A percentile compares a stretch with the other conserved stretches of the same genome.
phyloP scores from a whole-genome alignment of 2,329 filamentous ascomycete genomes.

The Aspergillus jensenii region DNA sequence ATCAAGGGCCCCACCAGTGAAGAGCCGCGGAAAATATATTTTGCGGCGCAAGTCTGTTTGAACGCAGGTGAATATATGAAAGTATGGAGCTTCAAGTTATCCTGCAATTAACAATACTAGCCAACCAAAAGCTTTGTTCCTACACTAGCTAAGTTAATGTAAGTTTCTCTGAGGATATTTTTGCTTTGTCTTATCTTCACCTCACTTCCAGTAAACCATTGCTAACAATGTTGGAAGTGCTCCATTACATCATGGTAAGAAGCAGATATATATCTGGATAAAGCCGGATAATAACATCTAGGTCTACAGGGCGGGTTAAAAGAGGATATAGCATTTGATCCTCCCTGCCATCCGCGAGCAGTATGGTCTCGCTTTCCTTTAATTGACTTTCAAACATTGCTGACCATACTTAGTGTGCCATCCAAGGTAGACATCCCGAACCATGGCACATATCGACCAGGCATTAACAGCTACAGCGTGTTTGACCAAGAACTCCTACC shows the following conservation, averaged over 20 bases:
- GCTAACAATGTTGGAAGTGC: not conserved
- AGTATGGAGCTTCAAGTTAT: not conserved
- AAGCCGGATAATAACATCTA: conserved; percentile 8
- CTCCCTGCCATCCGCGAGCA: conserved; percentile 82
- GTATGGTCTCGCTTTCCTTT: conserved; percentile 51
- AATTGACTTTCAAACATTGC: conserved; percentile 4
- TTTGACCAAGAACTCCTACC: conserved; percentile 77
- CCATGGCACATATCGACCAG: conserved; percentile 2
- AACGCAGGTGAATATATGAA: not conserved
- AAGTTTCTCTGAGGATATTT: not conserved
- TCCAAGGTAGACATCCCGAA: conserved; percentile 66
- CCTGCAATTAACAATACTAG: not conserved
- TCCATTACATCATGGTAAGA: conserved; percentile 31
- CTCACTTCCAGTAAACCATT: not conserved
- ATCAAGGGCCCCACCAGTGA: conserved; percentile 31
- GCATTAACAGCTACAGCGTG: conserved; percentile 60
- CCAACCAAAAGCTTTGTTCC: not conserved
- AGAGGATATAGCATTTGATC: conserved; percentile 70
- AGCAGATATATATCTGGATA: conserved; percentile 1
- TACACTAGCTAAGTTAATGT: not conserved
- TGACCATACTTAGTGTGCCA: conserved; percentile 67
- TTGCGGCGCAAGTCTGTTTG: conserved; percentile 28
- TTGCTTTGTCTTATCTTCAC: not conserved
- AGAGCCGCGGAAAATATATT: conserved; percentile 38
- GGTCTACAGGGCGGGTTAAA: conserved; percentile 49